Percentiles rank a stretch among this genome's conserved stretches.
These are phyloP conservation scores for Sclerotinia nivalis DNA, from an alignment of 2,329 filamentous ascomycete genomes.

Conservation along the genomic window DNA sequence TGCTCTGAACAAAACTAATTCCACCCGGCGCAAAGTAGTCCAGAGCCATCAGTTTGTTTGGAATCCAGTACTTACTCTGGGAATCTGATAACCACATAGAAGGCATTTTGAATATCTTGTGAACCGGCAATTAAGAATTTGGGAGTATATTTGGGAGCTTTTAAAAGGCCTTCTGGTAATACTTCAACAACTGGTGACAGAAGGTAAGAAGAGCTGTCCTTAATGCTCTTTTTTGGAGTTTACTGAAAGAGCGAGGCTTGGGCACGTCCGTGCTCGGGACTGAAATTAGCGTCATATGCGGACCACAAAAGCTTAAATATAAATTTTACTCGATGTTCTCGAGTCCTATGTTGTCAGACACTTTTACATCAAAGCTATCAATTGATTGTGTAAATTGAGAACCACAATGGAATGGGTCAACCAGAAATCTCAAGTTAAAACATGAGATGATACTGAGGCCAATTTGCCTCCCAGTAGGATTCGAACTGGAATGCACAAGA, in stretches of 20 bases:
- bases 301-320: slow-evolving; percentile 17
- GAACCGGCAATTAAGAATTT: not conserved
- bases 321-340: slow-evolving; percentile 16
- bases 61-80: slow-evolving; percentile 69
- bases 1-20: slow-evolving; percentile 23
- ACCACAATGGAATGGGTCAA: not conserved
- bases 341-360: not conserved
- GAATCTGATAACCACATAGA: slow-evolving; percentile 94
- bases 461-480: not conserved
- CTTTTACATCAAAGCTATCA: not conserved
- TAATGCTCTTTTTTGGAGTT: slow-evolving; percentile 11
- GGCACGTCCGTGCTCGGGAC: slow-evolving; percentile 20
- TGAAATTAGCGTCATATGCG: slow-evolving; percentile 13
- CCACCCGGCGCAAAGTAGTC: slow-evolving; percentile 33
- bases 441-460: not conserved
- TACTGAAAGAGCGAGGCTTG: slow-evolving; percentile 20
- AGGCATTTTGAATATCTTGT: slow-evolving; percentile 39
- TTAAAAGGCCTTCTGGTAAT: not conserved
- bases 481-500: not conserved
- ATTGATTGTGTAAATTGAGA: not conserved
- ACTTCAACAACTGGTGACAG: slow-evolving; percentile 2
- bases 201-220: slow-evolving; percentile 21
- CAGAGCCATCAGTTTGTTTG: not conserved
- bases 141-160: not conserved
- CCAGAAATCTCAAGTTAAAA: not conserved